Base-by-base conservation (phyloP, 1,139 yeast genomes). In the Geotrichum carabidarum region DNA sequence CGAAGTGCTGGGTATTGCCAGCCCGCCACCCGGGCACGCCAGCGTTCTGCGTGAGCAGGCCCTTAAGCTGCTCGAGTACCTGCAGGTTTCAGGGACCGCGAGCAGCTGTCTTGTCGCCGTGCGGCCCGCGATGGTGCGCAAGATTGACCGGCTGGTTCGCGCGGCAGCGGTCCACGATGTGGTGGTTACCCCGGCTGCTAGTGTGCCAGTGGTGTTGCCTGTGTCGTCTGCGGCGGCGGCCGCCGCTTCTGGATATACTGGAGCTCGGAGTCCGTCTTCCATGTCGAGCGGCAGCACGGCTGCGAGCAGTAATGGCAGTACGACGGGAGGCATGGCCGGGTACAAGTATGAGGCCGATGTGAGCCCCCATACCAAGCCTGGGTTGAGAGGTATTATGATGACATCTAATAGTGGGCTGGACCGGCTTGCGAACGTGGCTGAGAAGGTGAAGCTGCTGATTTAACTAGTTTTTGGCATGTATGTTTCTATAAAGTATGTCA, bases 391-490 rank as follows among this genome's bases (percentile, higher is more conserved):
- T 5, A 22, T 35, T 2, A 45, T 45, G 49, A 35, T 45, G 49
- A 38, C 45, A 1, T 17, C 17, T 17, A 41, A 36, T 15, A 40
- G 51, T 14, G 53, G 53, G 40, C 48, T 50, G 8, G 53, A 50
- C 35, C 32, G 30, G 42, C 37, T 50, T 22, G 53, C 53, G 12
- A 50, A 36, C 12, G 48, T 41, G 30, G 53, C 53, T 9, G 48
- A 50, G 35, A 48, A 48, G 17, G 51, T 48, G 17, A 48, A 48
- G 40, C 37, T 48, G 36, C 32, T 44, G 27, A 27, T 44, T 14
- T 44, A 32, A 44, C 35, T 12, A 15, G 42, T 38, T n/a, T 38
- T 38, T 4, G 14, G 27, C 27, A 3, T 22, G 27, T 22, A 22
- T 22, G 27, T 22, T n/a, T n/a, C n/a, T n/a, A n/a, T n/a, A n/a